Evolutionary conservation across 1,284 basidiomycete species (phyloP), one percentile per base, ranked within the genome.

Genomic region (Abortiporus biennis): DNA sequence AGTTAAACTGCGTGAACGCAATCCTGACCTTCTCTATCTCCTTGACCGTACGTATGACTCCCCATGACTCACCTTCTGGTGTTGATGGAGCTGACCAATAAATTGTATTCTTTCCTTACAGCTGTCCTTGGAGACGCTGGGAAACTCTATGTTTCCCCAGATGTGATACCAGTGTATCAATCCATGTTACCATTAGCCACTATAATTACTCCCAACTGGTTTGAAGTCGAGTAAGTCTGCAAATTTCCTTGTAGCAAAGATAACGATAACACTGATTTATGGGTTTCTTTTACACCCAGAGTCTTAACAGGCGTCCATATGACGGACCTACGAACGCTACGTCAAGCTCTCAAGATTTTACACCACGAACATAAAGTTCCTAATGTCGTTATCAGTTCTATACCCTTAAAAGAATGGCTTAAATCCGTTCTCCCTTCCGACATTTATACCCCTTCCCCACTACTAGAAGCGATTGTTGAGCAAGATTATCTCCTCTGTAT

Each of bases 131-230:
- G 93, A 11, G 95, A 97, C 60, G 74, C 90, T 11, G 92, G 91
- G 3, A 75, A 69, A 36, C 67, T 96, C 9, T 99, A 99, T 54
- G 94, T 99, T 20, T 78, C 91, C 4, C 70, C 82, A 9, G 84
- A 91, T 49, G 92, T 94, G 4, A 75, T 99, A 42, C 92, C 93
- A 0, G 77, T 93, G 36, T 99, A 99, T 67, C 79, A 82, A 40
- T 62, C 68, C 36, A 78, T 99, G 65, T 71, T 99, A 2, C 71
- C 76, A 13, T 66, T 85, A 17, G 84, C 94, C 1, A 91, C 88
- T 0, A 85, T 98, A 44, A 95, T 97, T 50, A 94, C 95, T 0
- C 95, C 95, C 0, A 99, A 99, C 60, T 96, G 94, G 77, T 99
- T 95, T 52, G 96, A 99, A 68, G 88, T 89, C 43, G 93, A 98